These are phyloP conservation scores for Draba incana DNA, from an alignment of 345 rosid species.

Conservation along the genomic window DNA sequence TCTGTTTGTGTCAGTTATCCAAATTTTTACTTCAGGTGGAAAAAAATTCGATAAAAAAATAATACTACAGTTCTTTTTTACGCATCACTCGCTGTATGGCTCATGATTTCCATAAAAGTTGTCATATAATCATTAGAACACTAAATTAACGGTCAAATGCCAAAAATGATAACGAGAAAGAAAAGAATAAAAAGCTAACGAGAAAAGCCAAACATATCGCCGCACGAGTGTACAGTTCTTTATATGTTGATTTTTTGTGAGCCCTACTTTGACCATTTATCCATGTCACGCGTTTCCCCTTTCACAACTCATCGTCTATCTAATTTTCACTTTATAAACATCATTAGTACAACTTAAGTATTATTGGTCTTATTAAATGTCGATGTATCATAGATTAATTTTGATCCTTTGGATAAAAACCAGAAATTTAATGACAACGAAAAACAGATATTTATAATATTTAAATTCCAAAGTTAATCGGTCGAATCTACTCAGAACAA, in stretches of 20 bases:
- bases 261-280: constrained; percentile 35
- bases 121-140: neutral
- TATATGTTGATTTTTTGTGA: neutral
- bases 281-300: constrained; percentile 38
- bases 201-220: constrained; percentile 35
- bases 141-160: neutral
- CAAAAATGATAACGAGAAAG: neutral
- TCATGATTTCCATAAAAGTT: neutral
- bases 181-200: neutral
- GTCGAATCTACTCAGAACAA: neutral
- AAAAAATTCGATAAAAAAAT: neutral
- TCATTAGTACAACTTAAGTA: constrained; percentile 4
- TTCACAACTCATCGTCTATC: constrained; percentile 8
- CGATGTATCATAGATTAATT: neutral
- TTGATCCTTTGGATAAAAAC: neutral
- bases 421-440: neutral
- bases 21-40: neutral
- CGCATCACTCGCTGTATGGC: neutral
- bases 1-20: neutral
- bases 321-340: constrained; percentile 13
- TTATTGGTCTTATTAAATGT: neutral
- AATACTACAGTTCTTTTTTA: neutral
- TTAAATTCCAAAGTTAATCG: neutral
- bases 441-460: neutral
- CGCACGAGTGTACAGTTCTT: constrained; percentile 37